A percentile compares a stretch with the other conserved stretches of the same genome.
phyloP scores from a whole-genome alignment of 257 asterid genomes.

The Fraxinus excelsior region DNA sequence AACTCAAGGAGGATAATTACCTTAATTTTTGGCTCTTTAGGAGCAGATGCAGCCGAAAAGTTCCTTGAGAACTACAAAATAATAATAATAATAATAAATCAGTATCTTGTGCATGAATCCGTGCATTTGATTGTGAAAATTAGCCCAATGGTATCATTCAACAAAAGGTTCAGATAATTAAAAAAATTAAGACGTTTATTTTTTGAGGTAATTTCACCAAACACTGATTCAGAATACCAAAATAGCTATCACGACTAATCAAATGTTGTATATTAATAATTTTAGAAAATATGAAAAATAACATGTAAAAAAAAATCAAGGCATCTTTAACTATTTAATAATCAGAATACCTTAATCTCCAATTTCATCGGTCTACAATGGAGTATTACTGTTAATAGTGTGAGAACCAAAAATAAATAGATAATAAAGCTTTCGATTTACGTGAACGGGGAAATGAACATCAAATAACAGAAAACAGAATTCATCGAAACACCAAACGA shows the following conservation, averaged over 20 bases:
- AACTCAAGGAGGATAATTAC: constrained; percentile 33
- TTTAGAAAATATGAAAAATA: too few relatives aligned
- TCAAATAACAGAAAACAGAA: background rate
- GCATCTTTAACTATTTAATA: too few relatives aligned
- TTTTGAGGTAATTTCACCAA: background rate
- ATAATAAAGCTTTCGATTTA: background rate
- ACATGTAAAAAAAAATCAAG: too few relatives aligned
- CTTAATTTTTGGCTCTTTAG: constrained; percentile 64
- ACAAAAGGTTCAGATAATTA: background rate
- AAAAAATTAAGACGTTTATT: background rate
- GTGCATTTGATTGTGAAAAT: background rate
- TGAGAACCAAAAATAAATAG: background rate
- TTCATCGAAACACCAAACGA: constrained; percentile 1
- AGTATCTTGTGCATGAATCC: constrained; percentile 6
- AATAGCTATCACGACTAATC: too few relatives aligned
- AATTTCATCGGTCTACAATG: too few relatives aligned
- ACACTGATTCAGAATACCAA: too few relatives aligned
- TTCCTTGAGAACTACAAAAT: constrained; percentile 56
- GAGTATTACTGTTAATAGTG: too few relatives aligned
- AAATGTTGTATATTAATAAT: too few relatives aligned
- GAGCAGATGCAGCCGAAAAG: constrained; percentile 50
- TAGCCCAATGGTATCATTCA: background rate
- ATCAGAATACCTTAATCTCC: too few relatives aligned
- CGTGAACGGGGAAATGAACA: background rate
- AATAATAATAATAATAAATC: constrained; percentile 19